These are phyloP conservation scores for Monilinia fructigena DNA, from an alignment of 2,329 filamentous ascomycete species.

Conservation along the genomic window DNA sequence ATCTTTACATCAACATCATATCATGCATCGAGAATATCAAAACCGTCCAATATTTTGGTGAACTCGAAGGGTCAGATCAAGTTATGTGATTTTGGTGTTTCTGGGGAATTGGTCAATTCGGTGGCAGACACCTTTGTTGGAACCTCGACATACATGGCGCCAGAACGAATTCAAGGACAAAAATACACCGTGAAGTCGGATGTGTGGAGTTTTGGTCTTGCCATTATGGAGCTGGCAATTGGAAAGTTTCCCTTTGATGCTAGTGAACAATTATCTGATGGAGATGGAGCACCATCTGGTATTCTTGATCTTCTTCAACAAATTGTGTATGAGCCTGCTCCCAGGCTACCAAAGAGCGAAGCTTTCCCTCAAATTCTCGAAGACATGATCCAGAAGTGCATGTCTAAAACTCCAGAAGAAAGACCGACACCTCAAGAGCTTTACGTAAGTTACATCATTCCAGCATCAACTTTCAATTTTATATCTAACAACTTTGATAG, in stretches of 20 bases:
- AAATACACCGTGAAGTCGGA: slow-evolving; percentile 98
- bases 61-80: slow-evolving; percentile 95
- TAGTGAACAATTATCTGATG: slow-evolving; percentile 68
- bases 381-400: slow-evolving; percentile 94
- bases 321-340: slow-evolving; percentile 94
- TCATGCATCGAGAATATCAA: slow-evolving; percentile 99
- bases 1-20: slow-evolving; percentile 92
- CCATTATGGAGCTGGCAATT: slow-evolving; percentile 95
- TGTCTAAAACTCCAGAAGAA: slow-evolving; percentile 84
- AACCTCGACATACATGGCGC: slow-evolving; percentile 98
- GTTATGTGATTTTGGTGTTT: slow-evolving; percentile 98
- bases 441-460: slow-evolving; percentile 62
- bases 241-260: slow-evolving; percentile 93
- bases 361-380: slow-evolving; percentile 94
- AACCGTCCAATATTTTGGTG: slow-evolving; percentile 94
- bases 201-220: slow-evolving; percentile 93
- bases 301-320: slow-evolving; percentile 95
- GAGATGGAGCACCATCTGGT: slow-evolving; percentile 81
- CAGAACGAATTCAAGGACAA: slow-evolving; percentile 94
- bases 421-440: slow-evolving; percentile 91
- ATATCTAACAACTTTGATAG: slow-evolving; percentile 46
- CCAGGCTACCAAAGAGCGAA: slow-evolving; percentile 91
- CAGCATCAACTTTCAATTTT: not conserved
- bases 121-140: slow-evolving; percentile 98
- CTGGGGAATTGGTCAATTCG: slow-evolving; percentile 94